phyloP scores from a whole-genome alignment of 2,329 filamentous ascomycete genomes.

The Hortaea werneckii region DNA sequence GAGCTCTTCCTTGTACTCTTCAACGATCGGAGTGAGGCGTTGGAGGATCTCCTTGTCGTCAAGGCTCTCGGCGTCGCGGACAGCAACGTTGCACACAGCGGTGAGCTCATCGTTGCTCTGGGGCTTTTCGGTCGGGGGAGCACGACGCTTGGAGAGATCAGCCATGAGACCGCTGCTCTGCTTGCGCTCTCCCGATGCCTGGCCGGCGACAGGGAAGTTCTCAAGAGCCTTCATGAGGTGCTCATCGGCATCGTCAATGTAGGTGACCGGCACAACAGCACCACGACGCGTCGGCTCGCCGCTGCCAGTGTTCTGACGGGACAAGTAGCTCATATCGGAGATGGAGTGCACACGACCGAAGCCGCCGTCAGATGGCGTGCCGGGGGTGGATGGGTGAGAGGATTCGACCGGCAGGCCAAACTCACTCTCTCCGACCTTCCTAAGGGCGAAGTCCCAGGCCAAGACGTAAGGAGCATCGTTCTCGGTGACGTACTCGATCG shows the following conservation, averaged over 20 bases:
- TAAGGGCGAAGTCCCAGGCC: constrained; percentile 91
- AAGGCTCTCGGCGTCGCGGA: constrained; percentile 74
- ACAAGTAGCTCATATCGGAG: constrained; percentile 88
- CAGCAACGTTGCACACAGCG: constrained; percentile 83
- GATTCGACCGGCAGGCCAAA: constrained; percentile 74
- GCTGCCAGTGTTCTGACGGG: constrained; percentile 51
- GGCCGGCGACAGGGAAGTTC: constrained; percentile 50
- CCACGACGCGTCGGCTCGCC: constrained; percentile 74
- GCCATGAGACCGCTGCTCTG: constrained; percentile 51
- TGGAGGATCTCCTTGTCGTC: constrained; percentile 72
- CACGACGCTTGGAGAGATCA: constrained; percentile 64
- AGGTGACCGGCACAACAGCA: constrained; percentile 87
- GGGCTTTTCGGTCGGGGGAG: constrained; percentile 35
- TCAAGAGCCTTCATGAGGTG: constrained; percentile 75
- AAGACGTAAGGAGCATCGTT: constrained; percentile 67
- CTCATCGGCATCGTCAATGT: constrained; percentile 90
- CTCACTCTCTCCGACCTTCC: constrained; percentile 86
- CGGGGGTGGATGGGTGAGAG: constrained; percentile 65
- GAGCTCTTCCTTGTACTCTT: constrained; percentile 75
- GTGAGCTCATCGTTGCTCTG: constrained; percentile 68
- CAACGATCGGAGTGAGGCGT: constrained; percentile 66
- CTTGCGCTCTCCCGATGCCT: constrained; percentile 41
- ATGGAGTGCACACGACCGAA: constrained; percentile 88
- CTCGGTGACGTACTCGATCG: constrained; percentile 76
- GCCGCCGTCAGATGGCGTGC: constrained; percentile 46